Evolutionary conservation across 768 basidiomycete species (phyloP).

Genomic region (Boletus pseudopeckii): DNA sequence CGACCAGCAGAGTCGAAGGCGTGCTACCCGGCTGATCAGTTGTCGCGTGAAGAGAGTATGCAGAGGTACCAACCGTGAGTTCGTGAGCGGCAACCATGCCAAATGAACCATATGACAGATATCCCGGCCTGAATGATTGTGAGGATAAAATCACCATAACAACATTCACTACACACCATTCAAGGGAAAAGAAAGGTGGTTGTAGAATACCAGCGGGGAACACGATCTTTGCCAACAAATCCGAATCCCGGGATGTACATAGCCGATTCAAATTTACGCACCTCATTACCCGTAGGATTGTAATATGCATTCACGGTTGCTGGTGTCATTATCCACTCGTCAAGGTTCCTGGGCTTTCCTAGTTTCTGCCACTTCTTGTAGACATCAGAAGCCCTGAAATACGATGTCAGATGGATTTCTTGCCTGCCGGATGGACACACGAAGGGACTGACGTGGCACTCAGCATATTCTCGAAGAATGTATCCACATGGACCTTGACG

Average conservation of each 20-base stretch:
- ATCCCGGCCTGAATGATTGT: conserved; percentile 65
- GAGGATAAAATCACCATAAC: not conserved
- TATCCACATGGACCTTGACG: conserved; percentile 61
- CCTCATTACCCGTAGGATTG: conserved; percentile 85
- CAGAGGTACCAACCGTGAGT: conserved; percentile 56
- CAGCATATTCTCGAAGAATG: conserved; percentile 85
- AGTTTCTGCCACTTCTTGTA: conserved; percentile 73
- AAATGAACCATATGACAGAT: conserved; percentile 89
- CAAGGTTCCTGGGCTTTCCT: conserved; percentile 63
- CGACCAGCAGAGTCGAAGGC: conserved; percentile 89
- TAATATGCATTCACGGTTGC: conserved; percentile 88
- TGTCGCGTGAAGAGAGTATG: not conserved
- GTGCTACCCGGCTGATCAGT: conserved; percentile 46
- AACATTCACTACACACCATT: conserved; percentile 50
- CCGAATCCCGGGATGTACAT: not conserved
- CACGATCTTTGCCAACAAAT: conserved; percentile 57
- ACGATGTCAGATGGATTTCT: conserved; percentile 7
- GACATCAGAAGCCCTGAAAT: conserved; percentile 50
- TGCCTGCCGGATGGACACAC: not conserved
- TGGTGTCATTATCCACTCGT: conserved; percentile 87
- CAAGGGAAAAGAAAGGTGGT: conserved; percentile 82
- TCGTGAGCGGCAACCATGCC: conserved; percentile 93
- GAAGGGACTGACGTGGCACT: conserved; percentile 45
- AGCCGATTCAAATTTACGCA: conserved; percentile 24
- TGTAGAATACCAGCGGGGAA: conserved; percentile 96